Evolutionary conservation across 345 rosid genomes (phyloP).

Genomic region (Populus simonii): DNA sequence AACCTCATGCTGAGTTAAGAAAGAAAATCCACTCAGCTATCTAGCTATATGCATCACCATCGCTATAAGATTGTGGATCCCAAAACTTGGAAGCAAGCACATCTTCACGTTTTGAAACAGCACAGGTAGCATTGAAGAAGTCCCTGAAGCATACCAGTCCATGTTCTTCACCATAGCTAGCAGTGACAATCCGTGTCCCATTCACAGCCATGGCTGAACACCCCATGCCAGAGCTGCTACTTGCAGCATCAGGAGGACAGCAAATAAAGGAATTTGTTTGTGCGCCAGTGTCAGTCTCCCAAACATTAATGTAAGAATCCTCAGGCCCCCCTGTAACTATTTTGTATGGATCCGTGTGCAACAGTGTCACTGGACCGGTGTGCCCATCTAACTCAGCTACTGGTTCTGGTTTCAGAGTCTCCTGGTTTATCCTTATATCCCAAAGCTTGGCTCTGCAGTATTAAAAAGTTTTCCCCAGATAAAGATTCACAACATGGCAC

Average conservation of each 20-base stretch:
- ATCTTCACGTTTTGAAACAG: conserved; percentile 19
- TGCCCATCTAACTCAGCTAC: conserved; percentile 56
- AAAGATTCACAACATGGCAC: neutral
- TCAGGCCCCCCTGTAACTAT: conserved; percentile 50
- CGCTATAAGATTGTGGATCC: conserved; percentile 27
- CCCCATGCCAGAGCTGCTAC: conserved; percentile 9
- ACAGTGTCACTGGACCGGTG: conserved; percentile 35
- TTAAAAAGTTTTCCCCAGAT: neutral
- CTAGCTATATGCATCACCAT: conserved; percentile 16
- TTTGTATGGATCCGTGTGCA: conserved; percentile 58
- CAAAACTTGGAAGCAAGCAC: conserved; percentile 48
- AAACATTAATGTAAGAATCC: conserved; percentile 37
- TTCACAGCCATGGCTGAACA: conserved; percentile 56
- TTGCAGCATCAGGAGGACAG: conserved; percentile 16
- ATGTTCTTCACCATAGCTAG: conserved; percentile 16
- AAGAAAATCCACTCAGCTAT: neutral
- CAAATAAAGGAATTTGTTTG: conserved; percentile 43
- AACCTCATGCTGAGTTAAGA: neutral
- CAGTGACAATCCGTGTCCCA: conserved; percentile 38
- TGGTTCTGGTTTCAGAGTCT: conserved; percentile 30
- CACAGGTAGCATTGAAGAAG: conserved; percentile 39
- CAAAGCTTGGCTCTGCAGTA: conserved; percentile 56
- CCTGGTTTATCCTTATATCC: conserved; percentile 55
- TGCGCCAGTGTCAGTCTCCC: conserved; percentile 53
- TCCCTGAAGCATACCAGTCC: conserved; percentile 35